Evolutionary conservation across 495 filamentous ascomycete species (phyloP).

Genomic region (Aspergillus steynii): DNA sequence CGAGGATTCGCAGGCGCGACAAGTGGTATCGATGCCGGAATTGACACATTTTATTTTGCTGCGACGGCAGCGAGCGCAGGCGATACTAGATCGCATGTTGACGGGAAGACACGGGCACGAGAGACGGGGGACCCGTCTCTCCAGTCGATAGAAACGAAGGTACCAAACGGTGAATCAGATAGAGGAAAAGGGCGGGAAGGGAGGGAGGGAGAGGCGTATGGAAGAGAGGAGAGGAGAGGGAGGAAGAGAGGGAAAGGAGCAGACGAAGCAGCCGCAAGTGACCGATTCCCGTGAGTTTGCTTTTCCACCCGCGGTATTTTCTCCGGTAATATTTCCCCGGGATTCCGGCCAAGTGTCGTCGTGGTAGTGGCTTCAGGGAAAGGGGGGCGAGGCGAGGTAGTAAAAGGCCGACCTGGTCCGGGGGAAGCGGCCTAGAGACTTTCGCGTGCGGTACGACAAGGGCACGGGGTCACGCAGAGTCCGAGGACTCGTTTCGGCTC

Average conservation of each 20-base stretch:
- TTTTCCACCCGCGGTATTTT: constrained; percentile 23
- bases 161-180: neutral
- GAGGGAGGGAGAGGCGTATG: constrained; percentile 1
- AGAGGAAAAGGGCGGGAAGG: constrained; percentile 7
- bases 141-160: constrained; percentile 11
- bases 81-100: constrained; percentile 74
- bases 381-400: constrained; percentile 10
- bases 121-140: constrained; percentile 26
- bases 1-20: constrained; percentile 73
- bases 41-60: constrained; percentile 88
- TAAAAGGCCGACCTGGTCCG: constrained; percentile 16
- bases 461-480: constrained; percentile 6
- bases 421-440: neutral
- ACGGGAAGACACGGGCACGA: constrained; percentile 13
- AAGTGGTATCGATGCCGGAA: constrained; percentile 68
- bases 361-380: constrained; percentile 3
- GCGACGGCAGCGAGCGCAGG: constrained; percentile 74
- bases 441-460: constrained; percentile 11
- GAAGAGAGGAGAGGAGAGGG: constrained; percentile 1
- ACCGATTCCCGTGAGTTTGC: constrained; percentile 13
- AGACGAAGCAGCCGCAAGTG: constrained; percentile 20
- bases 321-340: constrained; percentile 29
- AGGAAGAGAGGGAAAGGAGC: constrained; percentile 3
- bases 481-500: neutral
- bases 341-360: constrained; percentile 17